Base-by-base conservation (phyloP, 768 basidiomycete species). In the Lyophyllum atratum region DNA sequence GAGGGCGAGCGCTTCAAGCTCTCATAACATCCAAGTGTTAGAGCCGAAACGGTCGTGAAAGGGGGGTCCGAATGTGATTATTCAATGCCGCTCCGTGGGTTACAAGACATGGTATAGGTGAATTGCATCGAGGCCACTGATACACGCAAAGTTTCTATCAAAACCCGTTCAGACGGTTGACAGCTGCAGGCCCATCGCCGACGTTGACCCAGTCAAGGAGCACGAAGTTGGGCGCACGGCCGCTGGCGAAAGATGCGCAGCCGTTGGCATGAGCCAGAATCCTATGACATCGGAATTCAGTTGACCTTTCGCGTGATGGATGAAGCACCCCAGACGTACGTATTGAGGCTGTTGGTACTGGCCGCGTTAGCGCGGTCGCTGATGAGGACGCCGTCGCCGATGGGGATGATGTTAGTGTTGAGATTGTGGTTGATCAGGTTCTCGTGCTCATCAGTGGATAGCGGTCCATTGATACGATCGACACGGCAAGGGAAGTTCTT, bases 171-270 rank as follows among this genome's bases (percentile, higher is more conserved):
- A 82, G 63, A 58, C 62, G 63, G 50, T 76, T 68, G 6, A 76
- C 80, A 0, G 76, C 74, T 28, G 65, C 60, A 53, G 73, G 64
- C 2, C 74, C 76, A 47, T 78, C 54, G 8, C 80, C 81, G 25
- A 76, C 49, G 61, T 80, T 70, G 31, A 81, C 75, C 55, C 70
- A 83, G 64, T 82, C 81, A 55, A 82, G 66, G 52, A 83, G 70
- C 15, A 83, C 74, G 55, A 80, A 82, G 66, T 76, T 80, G 2
- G 81, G 79, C 4, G 72, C 69, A 7, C 72, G 66, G 5, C 74
- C 74, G 11, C 69, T 72, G 3, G 74, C 69, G 46, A 80, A 70
- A 1, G 70, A 69, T 2, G 70, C 69, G 56, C 81, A 82, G 2
- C 77, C 74, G 29, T 73, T 71, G 0, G 77, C 75, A 59, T 81